A percentile compares a stretch with the other conserved stretches of the same genome.
These are phyloP conservation scores for Perilla frutescens DNA, from an alignment of 257 asterid species.

Conservation along the genomic window DNA sequence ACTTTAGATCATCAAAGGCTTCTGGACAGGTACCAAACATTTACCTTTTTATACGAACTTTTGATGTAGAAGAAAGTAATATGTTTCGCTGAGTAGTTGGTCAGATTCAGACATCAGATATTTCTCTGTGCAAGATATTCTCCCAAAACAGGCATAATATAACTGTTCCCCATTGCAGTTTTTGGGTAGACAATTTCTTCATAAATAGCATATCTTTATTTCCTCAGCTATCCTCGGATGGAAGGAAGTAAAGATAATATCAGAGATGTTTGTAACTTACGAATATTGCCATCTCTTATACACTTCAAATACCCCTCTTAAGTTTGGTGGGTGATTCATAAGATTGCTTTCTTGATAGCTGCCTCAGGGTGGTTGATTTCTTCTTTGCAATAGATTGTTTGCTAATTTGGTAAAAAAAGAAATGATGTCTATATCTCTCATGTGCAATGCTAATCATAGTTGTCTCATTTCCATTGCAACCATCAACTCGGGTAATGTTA, in stretches of 20 bases:
- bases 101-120: background rate
- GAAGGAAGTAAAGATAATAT: background rate
- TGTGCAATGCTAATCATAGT: constrained; percentile 15
- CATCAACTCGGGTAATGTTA: constrained; percentile 33
- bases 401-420: constrained; percentile 8
- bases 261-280: background rate
- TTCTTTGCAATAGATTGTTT: constrained; percentile 23
- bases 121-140: constrained; percentile 12
- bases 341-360: constrained; percentile 14
- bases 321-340: constrained; percentile 24
- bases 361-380: background rate
- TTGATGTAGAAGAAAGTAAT: background rate
- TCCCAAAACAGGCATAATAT: background rate
- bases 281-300: background rate
- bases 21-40: constrained; percentile 67
- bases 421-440: constrained; percentile 10
- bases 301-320: background rate
- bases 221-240: background rate
- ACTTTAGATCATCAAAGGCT: constrained; percentile 95
- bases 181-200: background rate
- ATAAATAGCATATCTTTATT: background rate
- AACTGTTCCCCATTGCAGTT: background rate
- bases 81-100: background rate
- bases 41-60: constrained; percentile 24
- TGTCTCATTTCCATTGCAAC: constrained; percentile 11